Base-by-base conservation (phyloP, 345 rosid genomes). In the Euphorbia tirucalli region DNA sequence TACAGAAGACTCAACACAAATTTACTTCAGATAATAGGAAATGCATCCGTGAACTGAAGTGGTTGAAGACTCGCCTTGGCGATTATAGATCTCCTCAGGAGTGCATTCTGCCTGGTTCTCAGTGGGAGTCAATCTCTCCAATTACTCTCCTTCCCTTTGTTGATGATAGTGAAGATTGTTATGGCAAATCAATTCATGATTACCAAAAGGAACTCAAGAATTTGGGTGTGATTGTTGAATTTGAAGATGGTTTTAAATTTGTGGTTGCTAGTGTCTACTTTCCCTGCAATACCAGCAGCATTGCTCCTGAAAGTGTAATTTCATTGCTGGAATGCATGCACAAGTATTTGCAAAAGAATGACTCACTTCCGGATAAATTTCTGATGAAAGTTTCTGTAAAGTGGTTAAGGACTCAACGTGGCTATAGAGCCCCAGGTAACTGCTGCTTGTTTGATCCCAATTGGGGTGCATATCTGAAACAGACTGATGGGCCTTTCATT, bases 401-500 rank as follows among this genome's bases (percentile, higher is more conserved):
- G 19, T 88, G 93, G 96, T 59, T 92, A 48, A 92, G 81, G 85
- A 86, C 92, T 15, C 65, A 70, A 66, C 71, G 39, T 41, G 93
- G 92, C 71, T 92, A 86, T 65, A 66, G 66, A 55, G 62, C 83
- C 75, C 96, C 93, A 3, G n/a, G 63, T 0, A 66, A 79, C 61
- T 82, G 89, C 84, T 78, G 79, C 57, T 65, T 87, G 64, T 81
- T 85, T 28, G 86, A 84, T 73, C 25, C 76, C 7, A 22, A 57
- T 14, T 88, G 88, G 87, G 77, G 32, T 8, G 55, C 37, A 37
- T 21, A 3, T 55, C 25, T 92, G 77, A 71, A 79, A 75, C 82
- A 3, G 25, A 43, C 77, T 16, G 93, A 92, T 75, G 97, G 97
- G 7, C 96, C 93, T 10, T 88, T 92, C 83, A 83, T 90, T 61